A percentile compares a stretch with the other conserved stretches of the same genome.
Conservation (phyloP, 169 alveolate species). For the Neospora caninum region DNA sequence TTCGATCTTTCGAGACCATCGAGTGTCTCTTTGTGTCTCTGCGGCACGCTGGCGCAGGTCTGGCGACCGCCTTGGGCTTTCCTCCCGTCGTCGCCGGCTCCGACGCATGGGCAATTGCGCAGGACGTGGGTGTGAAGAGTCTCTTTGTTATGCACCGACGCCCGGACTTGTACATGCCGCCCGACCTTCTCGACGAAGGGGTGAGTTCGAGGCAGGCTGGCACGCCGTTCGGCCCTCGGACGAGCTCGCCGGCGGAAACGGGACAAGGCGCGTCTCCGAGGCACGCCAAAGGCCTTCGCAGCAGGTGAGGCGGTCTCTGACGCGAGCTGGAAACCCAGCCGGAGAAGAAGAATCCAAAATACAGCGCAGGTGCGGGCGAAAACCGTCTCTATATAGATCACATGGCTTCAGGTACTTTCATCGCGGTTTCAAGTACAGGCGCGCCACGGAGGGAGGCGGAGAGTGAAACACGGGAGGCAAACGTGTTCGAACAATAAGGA, state of each 20-base stretch:
- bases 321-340: no score
- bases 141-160: slow-evolving; percentile 10
- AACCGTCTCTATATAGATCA: no score
- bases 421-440: no score
- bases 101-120: slow-evolving; percentile 27
- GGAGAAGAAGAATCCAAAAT: no score
- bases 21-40: background rate
- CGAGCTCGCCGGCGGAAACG: background rate
- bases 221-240: background rate
- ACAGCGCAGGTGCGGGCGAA: no score
- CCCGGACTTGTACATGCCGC: background rate
- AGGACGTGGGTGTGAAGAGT: background rate
- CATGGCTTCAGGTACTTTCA: no score
- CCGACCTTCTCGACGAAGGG: background rate
- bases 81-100: background rate
- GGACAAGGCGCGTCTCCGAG: background rate
- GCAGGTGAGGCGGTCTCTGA: no score
- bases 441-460: no score
- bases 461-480: no score
- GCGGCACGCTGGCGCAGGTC: slow-evolving; percentile 1
- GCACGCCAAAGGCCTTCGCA: no score
- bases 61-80: slow-evolving; percentile 20
- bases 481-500: no score
- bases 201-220: background rate
- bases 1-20: no score